Percentiles rank a stretch among this genome's conserved stretches.
These are phyloP conservation scores for Ophiostoma montium DNA, from an alignment of 2,329 filamentous ascomycete species.

Conservation along the genomic window DNA sequence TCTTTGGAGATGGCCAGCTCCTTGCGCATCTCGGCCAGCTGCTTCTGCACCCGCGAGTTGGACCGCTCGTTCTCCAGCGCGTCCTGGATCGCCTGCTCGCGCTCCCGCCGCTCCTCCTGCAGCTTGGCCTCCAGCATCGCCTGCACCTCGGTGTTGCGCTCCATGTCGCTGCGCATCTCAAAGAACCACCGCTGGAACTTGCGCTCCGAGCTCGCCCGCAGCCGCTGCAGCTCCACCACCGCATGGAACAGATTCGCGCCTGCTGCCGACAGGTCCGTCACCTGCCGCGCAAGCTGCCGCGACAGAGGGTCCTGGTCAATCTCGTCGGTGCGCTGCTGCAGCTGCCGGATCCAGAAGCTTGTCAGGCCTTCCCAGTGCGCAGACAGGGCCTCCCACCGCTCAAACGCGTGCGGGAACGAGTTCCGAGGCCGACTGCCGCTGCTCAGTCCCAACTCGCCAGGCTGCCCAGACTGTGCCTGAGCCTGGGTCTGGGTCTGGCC, in stretches of 20 bases:
- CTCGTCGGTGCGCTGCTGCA: constrained; percentile 83
- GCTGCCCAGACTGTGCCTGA: constrained; percentile 10
- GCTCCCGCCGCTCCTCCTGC: constrained; percentile 57
- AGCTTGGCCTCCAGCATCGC: constrained; percentile 65
- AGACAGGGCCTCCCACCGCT: constrained; percentile 91
- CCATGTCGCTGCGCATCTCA: constrained; percentile 78
- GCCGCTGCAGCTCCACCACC: constrained; percentile 84
- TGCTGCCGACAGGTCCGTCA: constrained; percentile 92
- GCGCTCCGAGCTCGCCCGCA: constrained; percentile 87
- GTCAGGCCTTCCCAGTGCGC: constrained; percentile 97
- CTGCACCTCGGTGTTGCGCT: constrained; percentile 69
- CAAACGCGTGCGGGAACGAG: constrained; percentile 89
- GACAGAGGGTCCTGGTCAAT: constrained; percentile 70
- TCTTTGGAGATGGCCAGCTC: constrained; percentile 92
- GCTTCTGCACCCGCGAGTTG: constrained; percentile 55
- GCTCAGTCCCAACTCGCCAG: constrained; percentile 19
- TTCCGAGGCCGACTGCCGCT: constrained; percentile 36
- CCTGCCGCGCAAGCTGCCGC: constrained; percentile 80
- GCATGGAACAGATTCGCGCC: constrained; percentile 96
- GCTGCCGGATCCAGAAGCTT: constrained; percentile 87
- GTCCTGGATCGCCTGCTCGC: constrained; percentile 51
- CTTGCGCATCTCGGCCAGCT: constrained; percentile 79
- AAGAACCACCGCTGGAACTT: constrained; percentile 99
- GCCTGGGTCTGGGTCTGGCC: background rate
- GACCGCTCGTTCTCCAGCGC: constrained; percentile 55